phyloP scores from a whole-genome alignment of 768 basidiomycete genomes.

The Tephrocybe sp. region DNA sequence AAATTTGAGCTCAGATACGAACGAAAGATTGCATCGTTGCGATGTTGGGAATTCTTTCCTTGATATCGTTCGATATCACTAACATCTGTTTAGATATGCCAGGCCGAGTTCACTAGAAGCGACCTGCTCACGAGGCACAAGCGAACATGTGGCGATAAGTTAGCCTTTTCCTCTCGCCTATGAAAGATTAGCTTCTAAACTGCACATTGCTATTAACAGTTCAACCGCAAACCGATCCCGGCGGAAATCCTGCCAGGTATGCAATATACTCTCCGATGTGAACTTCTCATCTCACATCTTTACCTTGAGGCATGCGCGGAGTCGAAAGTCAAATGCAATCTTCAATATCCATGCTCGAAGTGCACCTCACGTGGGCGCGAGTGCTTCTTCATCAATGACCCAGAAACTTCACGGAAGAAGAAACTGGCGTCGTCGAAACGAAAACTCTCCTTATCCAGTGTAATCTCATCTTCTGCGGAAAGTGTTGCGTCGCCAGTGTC shows the following conservation, averaged over 20 bases:
- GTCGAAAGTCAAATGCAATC: slow-evolving; percentile 75
- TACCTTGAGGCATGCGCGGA: slow-evolving; percentile 57
- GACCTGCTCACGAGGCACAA: slow-evolving; percentile 73
- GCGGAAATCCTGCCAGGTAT: slow-evolving; percentile 64
- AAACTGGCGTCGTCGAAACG: slow-evolving; percentile 33
- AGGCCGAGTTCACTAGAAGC: slow-evolving; percentile 71
- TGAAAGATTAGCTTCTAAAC: slow-evolving; percentile 1
- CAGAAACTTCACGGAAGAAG: slow-evolving; percentile 40
- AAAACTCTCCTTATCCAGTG: slow-evolving; percentile 16
- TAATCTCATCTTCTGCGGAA: slow-evolving; percentile 31
- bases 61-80: slow-evolving; percentile 6
- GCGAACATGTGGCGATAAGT: slow-evolving; percentile 70
- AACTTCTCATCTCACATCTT: slow-evolving; percentile 4
- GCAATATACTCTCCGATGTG: neutral
- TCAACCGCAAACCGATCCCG: slow-evolving; percentile 55
- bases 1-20: slow-evolving; percentile 48
- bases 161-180: slow-evolving; percentile 24
- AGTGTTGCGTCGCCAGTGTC: slow-evolving; percentile 22
- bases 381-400: slow-evolving; percentile 61
- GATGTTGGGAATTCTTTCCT: slow-evolving; percentile 44
- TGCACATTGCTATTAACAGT: slow-evolving; percentile 13
- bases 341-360: slow-evolving; percentile 67
- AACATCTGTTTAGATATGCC: slow-evolving; percentile 48
- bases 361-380: slow-evolving; percentile 62
- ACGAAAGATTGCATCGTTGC: slow-evolving; percentile 64